Percentiles rank a stretch among this genome's conserved stretches.
These are phyloP conservation scores for Silene vulgaris DNA, from an alignment of 179 eudicot species.

Conservation along the genomic window DNA sequence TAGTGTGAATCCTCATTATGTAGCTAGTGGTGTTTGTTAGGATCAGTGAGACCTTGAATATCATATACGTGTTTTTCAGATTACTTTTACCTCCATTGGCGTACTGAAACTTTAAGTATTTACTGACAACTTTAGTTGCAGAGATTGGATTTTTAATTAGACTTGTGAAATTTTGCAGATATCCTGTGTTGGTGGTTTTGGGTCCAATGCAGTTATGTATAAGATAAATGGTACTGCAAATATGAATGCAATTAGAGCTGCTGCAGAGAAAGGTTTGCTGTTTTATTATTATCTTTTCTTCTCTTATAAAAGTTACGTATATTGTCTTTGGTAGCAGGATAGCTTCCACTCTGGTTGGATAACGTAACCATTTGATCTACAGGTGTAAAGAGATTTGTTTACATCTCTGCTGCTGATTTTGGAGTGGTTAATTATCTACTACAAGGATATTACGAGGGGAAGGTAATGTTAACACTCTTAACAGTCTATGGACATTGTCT, in stretches of 20 bases:
- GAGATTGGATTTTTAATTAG: slow-evolving; percentile 13
- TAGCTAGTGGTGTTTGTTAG: neutral
- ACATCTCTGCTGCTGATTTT: slow-evolving; percentile 92
- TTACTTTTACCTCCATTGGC: neutral
- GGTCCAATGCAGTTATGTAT: slow-evolving; percentile 84
- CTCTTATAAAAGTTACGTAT: neutral
- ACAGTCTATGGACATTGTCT: neutral
- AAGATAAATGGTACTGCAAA: slow-evolving; percentile 95
- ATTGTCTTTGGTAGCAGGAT: neutral
- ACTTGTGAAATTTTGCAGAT: slow-evolving; percentile 41
- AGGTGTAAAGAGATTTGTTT: slow-evolving; percentile 88
- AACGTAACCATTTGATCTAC: slow-evolving; percentile 18
- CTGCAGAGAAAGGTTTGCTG: slow-evolving; percentile 71
- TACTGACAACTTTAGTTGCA: neutral
- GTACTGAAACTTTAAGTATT: neutral
- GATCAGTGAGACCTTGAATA: slow-evolving; percentile 1
- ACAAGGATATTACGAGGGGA: slow-evolving; percentile 91
- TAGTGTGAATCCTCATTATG: slow-evolving; percentile 10
- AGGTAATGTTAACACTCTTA: slow-evolving; percentile 43
- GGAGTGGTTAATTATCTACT: slow-evolving; percentile 72
- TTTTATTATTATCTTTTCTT: neutral
- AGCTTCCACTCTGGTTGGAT: slow-evolving; percentile 14
- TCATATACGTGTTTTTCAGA: neutral
- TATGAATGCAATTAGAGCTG: slow-evolving; percentile 86
- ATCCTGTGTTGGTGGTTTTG: slow-evolving; percentile 96